Evolutionary conservation across 1,284 basidiomycete genomes (phyloP).

Genomic region (Boletus mariae): DNA sequence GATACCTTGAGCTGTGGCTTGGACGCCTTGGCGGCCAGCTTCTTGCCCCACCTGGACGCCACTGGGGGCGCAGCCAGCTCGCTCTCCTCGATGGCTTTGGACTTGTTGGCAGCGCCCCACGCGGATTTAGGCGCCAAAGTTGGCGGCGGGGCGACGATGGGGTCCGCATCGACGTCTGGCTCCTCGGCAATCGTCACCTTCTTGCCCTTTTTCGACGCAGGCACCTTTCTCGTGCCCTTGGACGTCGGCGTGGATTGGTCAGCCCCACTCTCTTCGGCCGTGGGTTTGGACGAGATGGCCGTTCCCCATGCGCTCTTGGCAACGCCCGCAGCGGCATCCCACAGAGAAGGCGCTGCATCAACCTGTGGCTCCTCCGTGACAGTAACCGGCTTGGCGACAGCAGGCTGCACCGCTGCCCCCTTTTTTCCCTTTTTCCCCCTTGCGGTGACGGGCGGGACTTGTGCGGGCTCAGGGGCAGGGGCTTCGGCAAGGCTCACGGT

Average conservation of each 20-base stretch:
- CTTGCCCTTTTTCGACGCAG: slow-evolving; percentile 26
- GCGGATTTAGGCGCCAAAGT: slow-evolving; percentile 10
- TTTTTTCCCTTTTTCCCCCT: slow-evolving; percentile 30
- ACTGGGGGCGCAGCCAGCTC: slow-evolving; percentile 13
- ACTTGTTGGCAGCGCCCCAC: slow-evolving; percentile 14
- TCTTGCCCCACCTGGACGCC: slow-evolving; percentile 14
- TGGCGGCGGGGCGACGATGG: slow-evolving; percentile 13
- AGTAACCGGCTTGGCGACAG: slow-evolving; percentile 12
- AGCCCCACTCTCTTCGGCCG: slow-evolving; percentile 3
- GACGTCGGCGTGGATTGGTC: slow-evolving; percentile 5
- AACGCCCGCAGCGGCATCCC: slow-evolving; percentile 12
- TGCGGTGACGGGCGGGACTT: neutral
- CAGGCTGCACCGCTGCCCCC: slow-evolving; percentile 9
- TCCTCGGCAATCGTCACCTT: slow-evolving; percentile 47
- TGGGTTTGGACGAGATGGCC: slow-evolving; percentile 7
- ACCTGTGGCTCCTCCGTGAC: slow-evolving; percentile 18
- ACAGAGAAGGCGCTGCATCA: slow-evolving; percentile 20
- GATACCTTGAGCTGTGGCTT: slow-evolving; percentile 20
- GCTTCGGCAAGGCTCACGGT: slow-evolving; percentile 23
- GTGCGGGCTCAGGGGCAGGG: slow-evolving; percentile 8
- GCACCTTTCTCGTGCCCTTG: slow-evolving; percentile 26
- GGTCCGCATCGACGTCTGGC: slow-evolving; percentile 42
- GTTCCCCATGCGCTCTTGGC: slow-evolving; percentile 11
- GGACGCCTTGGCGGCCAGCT: slow-evolving; percentile 9
- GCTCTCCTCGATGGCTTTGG: slow-evolving; percentile 19